phyloP scores from a whole-genome alignment of 2,329 filamentous ascomycete species.

The Claviceps monticola region DNA sequence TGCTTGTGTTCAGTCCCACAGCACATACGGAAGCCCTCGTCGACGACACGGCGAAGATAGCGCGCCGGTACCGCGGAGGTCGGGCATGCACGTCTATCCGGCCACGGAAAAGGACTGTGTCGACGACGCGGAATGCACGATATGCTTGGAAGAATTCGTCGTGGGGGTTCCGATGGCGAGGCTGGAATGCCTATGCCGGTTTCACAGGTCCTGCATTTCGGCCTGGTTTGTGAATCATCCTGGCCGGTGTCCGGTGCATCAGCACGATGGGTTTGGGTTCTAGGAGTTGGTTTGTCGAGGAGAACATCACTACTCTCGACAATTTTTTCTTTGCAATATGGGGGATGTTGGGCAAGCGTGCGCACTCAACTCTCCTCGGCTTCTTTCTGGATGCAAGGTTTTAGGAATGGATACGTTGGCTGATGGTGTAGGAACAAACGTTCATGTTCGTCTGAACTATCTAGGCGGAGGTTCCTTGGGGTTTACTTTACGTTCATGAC shows the following conservation, averaged over 20 bases:
- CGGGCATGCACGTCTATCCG: conserved; percentile 48
- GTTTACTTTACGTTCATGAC: not conserved
- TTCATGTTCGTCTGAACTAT: not conserved
- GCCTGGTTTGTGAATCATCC: conserved; percentile 50
- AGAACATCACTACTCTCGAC: too few relatives aligned
- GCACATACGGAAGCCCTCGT: conserved; percentile 28
- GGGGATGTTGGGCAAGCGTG: not conserved
- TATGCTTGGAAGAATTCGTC: conserved; percentile 53
- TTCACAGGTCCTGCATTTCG: conserved; percentile 46
- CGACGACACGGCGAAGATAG: conserved; percentile 13
- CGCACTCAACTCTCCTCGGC: not conserved
- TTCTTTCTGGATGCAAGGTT: not conserved
- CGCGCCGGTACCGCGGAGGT: conserved; percentile 27
- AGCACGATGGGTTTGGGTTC: conserved; percentile 47
- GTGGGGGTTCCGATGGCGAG: conserved; percentile 50
- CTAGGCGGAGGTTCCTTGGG: not conserved
- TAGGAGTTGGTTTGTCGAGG: conserved; percentile 7
- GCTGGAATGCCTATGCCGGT: conserved; percentile 52
- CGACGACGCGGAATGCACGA: conserved; percentile 54
- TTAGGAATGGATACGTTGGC: not conserved
- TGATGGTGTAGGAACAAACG: not conserved
- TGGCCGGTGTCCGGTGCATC: conserved; percentile 51
- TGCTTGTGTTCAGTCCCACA: conserved; percentile 41
- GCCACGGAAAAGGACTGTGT: conserved; percentile 57
- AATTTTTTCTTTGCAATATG: not conserved